Evolutionary conservation across 202 grass and related monocot species (phyloP).

Genomic region (Saccharum hybrid): DNA sequence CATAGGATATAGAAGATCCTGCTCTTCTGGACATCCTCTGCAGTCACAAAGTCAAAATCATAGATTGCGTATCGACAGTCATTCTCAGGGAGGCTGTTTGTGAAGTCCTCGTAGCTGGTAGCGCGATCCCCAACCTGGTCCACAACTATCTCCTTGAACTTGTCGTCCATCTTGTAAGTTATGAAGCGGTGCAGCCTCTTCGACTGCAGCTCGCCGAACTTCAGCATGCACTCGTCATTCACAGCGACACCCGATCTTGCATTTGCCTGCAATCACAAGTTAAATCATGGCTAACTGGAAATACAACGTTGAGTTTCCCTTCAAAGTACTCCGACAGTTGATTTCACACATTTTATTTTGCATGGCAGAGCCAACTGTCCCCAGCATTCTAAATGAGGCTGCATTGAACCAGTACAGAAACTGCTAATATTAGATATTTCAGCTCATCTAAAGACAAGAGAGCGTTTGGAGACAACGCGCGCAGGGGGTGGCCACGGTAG

Average conservation of each 20-base stretch:
- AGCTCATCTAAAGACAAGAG: no score
- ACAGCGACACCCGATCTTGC: constrained; percentile 56
- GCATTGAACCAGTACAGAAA: not conserved
- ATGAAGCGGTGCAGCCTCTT: constrained; percentile 74
- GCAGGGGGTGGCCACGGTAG: no score
- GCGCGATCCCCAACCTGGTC: constrained; percentile 51
- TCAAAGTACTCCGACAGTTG: not conserved
- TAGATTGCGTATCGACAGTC: constrained; percentile 70
- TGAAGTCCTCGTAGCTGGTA: constrained; percentile 58
- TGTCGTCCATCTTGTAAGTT: constrained; percentile 52
- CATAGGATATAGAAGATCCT: constrained; percentile 70
- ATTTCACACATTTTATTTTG: not conserved
- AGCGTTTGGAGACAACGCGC: no score
- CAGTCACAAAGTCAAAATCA: constrained; percentile 62
- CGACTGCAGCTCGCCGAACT: constrained; percentile 66
- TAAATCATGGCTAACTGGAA: not conserved
- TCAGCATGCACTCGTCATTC: constrained; percentile 60
- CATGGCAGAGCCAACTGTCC: not conserved
- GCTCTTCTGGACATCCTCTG: constrained; percentile 64
- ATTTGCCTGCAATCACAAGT: constrained; percentile 48
- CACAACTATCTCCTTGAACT: constrained; percentile 56
- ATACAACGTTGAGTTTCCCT: not conserved
- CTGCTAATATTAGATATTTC: not conserved
- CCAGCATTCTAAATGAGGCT: not conserved
- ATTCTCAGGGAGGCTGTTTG: constrained; percentile 45